Evolutionary conservation across 2,329 filamentous ascomycete genomes (phyloP), one percentile per base, ranked within the genome.

Genomic region (Annulohypoxylon truncatum): DNA sequence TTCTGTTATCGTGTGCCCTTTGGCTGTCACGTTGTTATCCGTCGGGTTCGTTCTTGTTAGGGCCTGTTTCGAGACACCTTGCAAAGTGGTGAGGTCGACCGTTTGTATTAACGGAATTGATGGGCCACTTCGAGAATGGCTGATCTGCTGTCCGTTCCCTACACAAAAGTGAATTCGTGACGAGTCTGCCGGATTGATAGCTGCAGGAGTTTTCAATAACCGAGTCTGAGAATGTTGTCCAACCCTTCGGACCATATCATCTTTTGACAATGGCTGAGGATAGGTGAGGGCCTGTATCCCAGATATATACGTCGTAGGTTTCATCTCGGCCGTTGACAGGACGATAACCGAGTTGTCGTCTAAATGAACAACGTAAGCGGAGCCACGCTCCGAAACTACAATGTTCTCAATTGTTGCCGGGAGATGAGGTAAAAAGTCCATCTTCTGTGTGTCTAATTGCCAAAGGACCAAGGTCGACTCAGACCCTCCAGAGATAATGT

Each of bases 331-430:
- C 2, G 96, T 97, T 1, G 95, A 97, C 13, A 99, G 79, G 5
- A 97, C 84, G 86, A 98, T 95, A 58, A 91, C 84, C 1, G 94
- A 97, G 79, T 99, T 99, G 78, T 98, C 95, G 26, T 94, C 92
- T 53, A 98, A 84, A 71, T 94, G 92, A 22, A 98, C 78, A 3
- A 89, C 91, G 74, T 98, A 99, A 0, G 92, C 90, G 38, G 92
- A 87, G 4, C 96, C 95, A 15, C 83, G 84, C 0, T 90, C 86
- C 13, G 94, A 97, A 31, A 99, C 87, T 3, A 92, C 89, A 44
- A 99, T 87, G 72, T 92, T 93, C 76, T 96, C 91, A 33, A 99
- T 92, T 24, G 90, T 89, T 4, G 93, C 92, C 22, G 92, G 91
- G 61, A 99, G 84, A 84, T 98, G 94, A n/a, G 96, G 96, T 26